phyloP scores from a whole-genome alignment of 139 green algal species.

The Chlamydomonas sphaeroides region DNA sequence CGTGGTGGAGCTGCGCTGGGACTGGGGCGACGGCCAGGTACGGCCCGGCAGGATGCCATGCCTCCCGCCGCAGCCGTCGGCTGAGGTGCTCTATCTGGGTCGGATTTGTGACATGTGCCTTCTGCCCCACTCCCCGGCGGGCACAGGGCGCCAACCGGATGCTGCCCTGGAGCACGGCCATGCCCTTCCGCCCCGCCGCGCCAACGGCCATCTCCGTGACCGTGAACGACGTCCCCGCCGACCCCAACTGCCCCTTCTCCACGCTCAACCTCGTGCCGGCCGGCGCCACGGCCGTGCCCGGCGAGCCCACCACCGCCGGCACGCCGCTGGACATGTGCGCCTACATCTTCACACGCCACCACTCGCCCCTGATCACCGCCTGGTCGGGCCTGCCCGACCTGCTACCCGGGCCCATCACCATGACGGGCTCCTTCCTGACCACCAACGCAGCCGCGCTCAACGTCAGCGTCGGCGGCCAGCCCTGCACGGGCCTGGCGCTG shows the following conservation, averaged over 20 bases:
- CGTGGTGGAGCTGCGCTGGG: background rate
- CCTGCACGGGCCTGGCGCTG: background rate
- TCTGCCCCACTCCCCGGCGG: background rate
- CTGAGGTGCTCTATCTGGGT: background rate
- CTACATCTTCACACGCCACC: constrained; percentile 17
- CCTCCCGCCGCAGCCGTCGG: too few species aligned
- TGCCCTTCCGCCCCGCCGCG: background rate
- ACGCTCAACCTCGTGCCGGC: constrained; percentile 22
- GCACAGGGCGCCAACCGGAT: background rate
- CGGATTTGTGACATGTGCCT: too few species aligned
- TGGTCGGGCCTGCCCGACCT: background rate
- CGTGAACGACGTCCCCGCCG: background rate
- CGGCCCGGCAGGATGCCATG: background rate
- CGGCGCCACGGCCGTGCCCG: background rate
- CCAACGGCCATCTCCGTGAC: background rate
- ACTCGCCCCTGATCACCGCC: background rate
- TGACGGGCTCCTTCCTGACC: background rate
- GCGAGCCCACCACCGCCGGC: constrained; percentile 27
- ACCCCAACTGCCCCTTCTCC: background rate
- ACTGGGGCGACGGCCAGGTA: background rate
- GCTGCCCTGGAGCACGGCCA: background rate
- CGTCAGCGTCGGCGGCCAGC: background rate
- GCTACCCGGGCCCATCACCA: background rate
- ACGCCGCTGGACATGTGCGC: constrained; percentile 16
- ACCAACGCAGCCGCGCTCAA: background rate